Evolutionary conservation across 75 land plant genomes (phyloP), one percentile per base, ranked within the genome.

Genomic region (Selaginella tamariscina): DNA sequence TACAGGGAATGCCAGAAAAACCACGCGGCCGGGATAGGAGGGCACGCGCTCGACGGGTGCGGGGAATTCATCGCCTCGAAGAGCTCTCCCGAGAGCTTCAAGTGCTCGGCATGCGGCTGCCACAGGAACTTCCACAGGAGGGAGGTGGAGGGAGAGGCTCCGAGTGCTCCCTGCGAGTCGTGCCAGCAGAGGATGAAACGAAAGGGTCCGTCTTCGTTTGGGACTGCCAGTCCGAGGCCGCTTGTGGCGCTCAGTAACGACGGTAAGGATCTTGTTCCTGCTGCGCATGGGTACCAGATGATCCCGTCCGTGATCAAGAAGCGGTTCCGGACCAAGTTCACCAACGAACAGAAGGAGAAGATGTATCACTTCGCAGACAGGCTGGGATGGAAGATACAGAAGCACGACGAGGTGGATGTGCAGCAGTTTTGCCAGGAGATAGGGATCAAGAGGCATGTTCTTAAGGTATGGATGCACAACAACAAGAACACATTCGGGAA

Each of bases 391-490:
- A 59, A 59, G 21, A 59, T 59, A 2, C 62, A 59, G 28, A 66
- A 54, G 63, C 65, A 73, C 0, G 82, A 77, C 11, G 83, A 72
- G 39, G 79, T 55, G 2, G 71, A 63, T 11, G 75, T 84, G 32
- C 71, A 72, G 71, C 67, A 70, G 64, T 84, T 84, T 30, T 84
- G 86, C 60, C 31, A 23, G 24, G 86, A 78, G 54, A 65, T 69
- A 2, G 78, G 86, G 0, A 79, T 85, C 18, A 69, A 65, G 44
- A 72, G 88, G 66, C 66, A 75, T 64, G 85, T 82, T 0, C 77
- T 84, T 22, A 84, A 81, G 74, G 81, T 81, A 8, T 84, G 86
- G 86, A 76, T 84, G 83, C 86, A 84, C 54, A 84, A 84, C 55
- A 76, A 84, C 62, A 84, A 84, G 81, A 44, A 18, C 69, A n/a